These are phyloP conservation scores for Trichosporon sp. DNA, from an alignment of 1,284 basidiomycete species.

Conservation along the genomic window DNA sequence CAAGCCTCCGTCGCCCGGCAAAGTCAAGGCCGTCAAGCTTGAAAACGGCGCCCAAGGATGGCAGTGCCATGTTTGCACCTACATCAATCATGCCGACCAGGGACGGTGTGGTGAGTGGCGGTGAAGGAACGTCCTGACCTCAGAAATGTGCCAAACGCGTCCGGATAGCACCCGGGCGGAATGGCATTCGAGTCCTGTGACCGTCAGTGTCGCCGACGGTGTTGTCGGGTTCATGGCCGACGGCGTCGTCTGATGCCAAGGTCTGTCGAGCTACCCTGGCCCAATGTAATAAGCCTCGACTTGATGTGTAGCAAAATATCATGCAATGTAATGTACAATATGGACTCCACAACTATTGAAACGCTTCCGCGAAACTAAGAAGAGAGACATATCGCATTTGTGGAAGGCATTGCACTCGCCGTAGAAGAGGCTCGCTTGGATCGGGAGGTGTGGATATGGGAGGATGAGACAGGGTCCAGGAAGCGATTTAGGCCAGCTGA, in stretches of 20 bases:
- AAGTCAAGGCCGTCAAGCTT: constrained; percentile 2
- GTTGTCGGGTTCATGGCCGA: not conserved
- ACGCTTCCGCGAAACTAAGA: not conserved
- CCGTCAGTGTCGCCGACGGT: not conserved
- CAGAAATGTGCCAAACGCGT: constrained; percentile 5
- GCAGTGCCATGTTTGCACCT: constrained; percentile 36
- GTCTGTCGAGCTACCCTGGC: not conserved
- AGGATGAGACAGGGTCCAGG: not conserved
- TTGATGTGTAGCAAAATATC: not conserved
- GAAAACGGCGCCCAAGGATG: constrained; percentile 7
- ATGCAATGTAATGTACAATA: not conserved
- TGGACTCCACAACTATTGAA: too few species aligned
- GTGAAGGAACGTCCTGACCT: not conserved
- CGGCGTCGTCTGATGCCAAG: not conserved
- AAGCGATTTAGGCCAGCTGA: constrained; percentile 1
- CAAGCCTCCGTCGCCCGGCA: not conserved
- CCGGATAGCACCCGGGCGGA: constrained; percentile 6
- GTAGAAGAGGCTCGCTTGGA: not conserved
- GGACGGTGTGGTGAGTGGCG: constrained; percentile 36
- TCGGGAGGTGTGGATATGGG: not conserved
- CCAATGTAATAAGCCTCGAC: too few species aligned
- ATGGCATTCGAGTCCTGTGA: too few species aligned
- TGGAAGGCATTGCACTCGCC: too few species aligned
- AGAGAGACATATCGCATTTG: too few species aligned
- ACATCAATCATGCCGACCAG: constrained; percentile 30